Evolutionary conservation across 768 basidiomycete species (phyloP), one percentile per base, ranked within the genome.

Genomic region (Lactarius deliciosus): DNA sequence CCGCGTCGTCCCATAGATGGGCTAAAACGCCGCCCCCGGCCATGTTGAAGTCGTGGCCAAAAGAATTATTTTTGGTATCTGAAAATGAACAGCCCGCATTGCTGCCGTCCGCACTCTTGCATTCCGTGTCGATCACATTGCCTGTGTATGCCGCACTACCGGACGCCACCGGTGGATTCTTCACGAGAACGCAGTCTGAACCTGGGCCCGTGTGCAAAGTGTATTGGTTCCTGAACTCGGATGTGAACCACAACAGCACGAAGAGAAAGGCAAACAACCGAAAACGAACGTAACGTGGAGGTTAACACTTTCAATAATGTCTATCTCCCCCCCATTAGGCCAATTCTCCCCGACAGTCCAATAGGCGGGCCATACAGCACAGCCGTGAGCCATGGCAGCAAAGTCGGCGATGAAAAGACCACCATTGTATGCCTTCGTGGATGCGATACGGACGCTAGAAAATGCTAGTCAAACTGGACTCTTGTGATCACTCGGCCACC

Each of bases 331-430:
- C 16, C 28, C 60, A 16, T 62, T 7, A 8, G 76, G 76, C 76
- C 75, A 75, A 47, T 64, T 57, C 2, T 61, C 18, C 20, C 32
- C 62, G 8, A 22, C 15, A 50, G 61, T 68, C 74, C 75, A 75
- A 53, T 69, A 75, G 2, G 75, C 74, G 18, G 75, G 75, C 75
- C 75, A 76, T 53, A 72, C 66, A 18, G 69, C 61, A 60, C 76
- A 77, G 0, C 76, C 76, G 34, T 63, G 57, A 9, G 76, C 75
- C 74, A 76, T 73, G 6, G 69, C 58, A 32, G 63, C 62, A 53
- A 76, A 70, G 61, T 77, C 76, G 53, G 75, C 69, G 41, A 77
- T 72, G 68, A 77, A 72, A 20, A 77, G 70, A n/a, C 76, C 76
- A 11, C 60, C 50, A 57, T 61, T 67, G 64, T 75, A 77, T 13